Percentiles rank a stretch among this genome's conserved stretches.
These are phyloP conservation scores for Pythium oligandrum DNA, from an alignment of 352 stramenopile genomes.

Conservation along the genomic window DNA sequence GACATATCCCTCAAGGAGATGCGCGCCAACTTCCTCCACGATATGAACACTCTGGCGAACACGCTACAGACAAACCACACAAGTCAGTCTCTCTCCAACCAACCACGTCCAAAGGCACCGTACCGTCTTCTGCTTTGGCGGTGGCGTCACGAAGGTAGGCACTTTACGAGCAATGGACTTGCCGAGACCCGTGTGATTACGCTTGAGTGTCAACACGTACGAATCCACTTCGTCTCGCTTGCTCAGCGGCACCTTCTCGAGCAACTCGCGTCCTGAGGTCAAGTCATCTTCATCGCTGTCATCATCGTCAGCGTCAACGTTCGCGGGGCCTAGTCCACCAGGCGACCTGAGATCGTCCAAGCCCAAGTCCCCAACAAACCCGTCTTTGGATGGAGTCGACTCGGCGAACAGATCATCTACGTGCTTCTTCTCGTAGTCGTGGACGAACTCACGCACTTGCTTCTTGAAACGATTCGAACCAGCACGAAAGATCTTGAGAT, in stretches of 20 bases:
- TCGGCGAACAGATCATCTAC: conserved; percentile 62
- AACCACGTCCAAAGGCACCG: too few relatives aligned
- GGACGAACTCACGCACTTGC: conserved; percentile 74
- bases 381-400: conserved; percentile 38
- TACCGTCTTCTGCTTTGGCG: conserved; percentile 25
- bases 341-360: conserved; percentile 58
- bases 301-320: conserved; percentile 23
- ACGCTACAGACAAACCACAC: too few relatives aligned
- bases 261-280: conserved; percentile 24
- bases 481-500: conserved; percentile 49
- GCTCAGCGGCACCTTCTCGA: conserved; percentile 50
- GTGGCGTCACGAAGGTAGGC: conserved; percentile 5
- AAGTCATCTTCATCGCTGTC: conserved; percentile 36
- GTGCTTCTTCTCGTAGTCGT: conserved; percentile 74
- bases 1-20: conserved; percentile 45
- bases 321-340: conserved; percentile 5
- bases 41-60: conserved; percentile 29
- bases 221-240: conserved; percentile 74
- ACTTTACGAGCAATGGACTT: not conserved
- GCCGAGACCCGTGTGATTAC: conserved; percentile 25
- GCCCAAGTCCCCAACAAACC: conserved; percentile 22
- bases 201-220: conserved; percentile 66
- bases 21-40: conserved; percentile 34
- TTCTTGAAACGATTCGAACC: conserved; percentile 82
- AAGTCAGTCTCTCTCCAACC: too few relatives aligned